phyloP scores from a whole-genome alignment of 2,329 filamentous ascomycete species.

The Aphanocladium album region DNA sequence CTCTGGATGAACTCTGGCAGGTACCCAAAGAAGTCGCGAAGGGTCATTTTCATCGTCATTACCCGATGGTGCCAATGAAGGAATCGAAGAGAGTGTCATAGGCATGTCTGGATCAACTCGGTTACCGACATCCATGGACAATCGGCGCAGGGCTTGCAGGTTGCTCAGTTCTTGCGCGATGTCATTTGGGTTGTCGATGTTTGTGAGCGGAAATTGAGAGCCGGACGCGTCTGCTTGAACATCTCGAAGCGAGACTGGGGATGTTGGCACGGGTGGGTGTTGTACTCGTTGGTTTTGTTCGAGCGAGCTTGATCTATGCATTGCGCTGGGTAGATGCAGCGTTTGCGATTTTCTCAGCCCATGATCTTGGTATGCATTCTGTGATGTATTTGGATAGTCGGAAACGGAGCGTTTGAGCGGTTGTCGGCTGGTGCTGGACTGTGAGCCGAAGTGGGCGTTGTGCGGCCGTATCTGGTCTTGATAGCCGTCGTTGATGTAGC shows the following conservation, averaged over 20 bases:
- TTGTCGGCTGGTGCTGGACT: constrained; percentile 33
- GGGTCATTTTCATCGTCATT: constrained; percentile 82
- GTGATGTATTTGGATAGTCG: constrained; percentile 33
- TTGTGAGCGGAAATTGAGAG: constrained; percentile 73
- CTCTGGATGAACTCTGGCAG: constrained; percentile 88
- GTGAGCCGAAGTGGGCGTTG: constrained; percentile 27
- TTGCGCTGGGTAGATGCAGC: constrained; percentile 33
- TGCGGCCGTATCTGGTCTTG: constrained; percentile 41
- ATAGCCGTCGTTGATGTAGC: constrained; percentile 60
- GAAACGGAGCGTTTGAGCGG: constrained; percentile 42
- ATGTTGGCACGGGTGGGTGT: constrained; percentile 41
- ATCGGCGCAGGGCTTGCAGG: constrained; percentile 78
- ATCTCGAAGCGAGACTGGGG: constrained; percentile 42
- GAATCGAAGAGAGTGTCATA: constrained; percentile 62
- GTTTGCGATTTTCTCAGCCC: constrained; percentile 40
- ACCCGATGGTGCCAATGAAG: constrained; percentile 64
- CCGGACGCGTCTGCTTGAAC: constrained; percentile 57
- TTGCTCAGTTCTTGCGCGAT: constrained; percentile 92
- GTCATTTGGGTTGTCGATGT: constrained; percentile 83
- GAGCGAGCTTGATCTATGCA: constrained; percentile 36
- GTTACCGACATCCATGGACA: constrained; percentile 90
- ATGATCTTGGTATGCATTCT: constrained; percentile 28
- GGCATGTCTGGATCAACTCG: constrained; percentile 69
- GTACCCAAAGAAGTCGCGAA: constrained; percentile 90
- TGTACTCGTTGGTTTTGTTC: constrained; percentile 40